phyloP scores from a whole-genome alignment of 768 basidiomycete species.

The Cystoderma amianthinum region DNA sequence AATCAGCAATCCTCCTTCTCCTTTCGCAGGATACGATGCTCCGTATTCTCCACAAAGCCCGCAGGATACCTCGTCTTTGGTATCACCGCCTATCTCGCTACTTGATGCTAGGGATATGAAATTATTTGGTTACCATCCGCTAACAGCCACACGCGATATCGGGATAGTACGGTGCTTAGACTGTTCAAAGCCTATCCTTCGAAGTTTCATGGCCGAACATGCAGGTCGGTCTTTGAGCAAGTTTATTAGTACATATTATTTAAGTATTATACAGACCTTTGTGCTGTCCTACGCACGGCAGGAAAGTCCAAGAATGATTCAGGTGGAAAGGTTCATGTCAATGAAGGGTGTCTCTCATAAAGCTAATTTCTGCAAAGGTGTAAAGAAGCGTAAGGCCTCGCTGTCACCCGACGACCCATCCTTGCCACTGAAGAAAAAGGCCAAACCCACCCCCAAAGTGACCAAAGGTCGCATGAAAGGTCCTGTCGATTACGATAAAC shows the following conservation, averaged over 20 bases:
- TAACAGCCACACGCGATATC: constrained; percentile 50
- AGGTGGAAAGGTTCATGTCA: too few relatives aligned
- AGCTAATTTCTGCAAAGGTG: constrained; percentile 38
- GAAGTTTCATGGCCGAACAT: constrained; percentile 72
- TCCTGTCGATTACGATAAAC: constrained; percentile 84
- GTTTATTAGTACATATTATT: too few relatives aligned
- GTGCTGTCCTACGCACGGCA: too few relatives aligned
- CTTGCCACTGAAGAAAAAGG: constrained; percentile 73
- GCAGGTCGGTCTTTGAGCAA: constrained; percentile 39
- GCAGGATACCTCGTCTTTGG: constrained; percentile 33
- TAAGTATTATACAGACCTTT: too few relatives aligned
- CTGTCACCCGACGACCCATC: constrained; percentile 57
- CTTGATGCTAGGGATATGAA: constrained; percentile 85
- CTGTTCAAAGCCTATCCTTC: constrained; percentile 76
- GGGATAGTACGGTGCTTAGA: constrained; percentile 74
- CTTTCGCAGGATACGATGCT: constrained; percentile 59
- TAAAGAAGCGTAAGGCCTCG: constrained; percentile 81
- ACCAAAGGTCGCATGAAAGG: constrained; percentile 79
- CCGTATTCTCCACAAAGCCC: constrained; percentile 29
- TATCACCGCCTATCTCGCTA: constrained; percentile 79
- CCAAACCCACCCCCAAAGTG: constrained; percentile 58
- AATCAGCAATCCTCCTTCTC: constrained; percentile 33
- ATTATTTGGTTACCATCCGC: constrained; percentile 73
- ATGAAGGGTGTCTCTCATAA: too few relatives aligned
- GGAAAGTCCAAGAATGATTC: too few relatives aligned